Base-by-base conservation (phyloP, 768 basidiomycete species). In the Rhizopogon vinicolor region DNA sequence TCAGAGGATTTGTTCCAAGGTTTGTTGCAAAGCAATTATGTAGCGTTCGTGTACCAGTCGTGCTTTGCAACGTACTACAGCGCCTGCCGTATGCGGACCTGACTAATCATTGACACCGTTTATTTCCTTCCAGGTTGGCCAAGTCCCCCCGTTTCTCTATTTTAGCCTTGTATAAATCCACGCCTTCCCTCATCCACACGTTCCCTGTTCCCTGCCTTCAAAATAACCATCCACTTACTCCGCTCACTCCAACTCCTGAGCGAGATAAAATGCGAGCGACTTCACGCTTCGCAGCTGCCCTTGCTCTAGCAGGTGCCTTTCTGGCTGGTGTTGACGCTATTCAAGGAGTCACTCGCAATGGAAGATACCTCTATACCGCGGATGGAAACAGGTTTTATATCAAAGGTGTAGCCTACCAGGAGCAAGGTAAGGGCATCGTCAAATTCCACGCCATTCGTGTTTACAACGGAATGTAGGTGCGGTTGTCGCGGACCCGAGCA, bases 371-470 rank as follows among this genome's bases (percentile, higher is more conserved):
- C 42, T 96, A 93, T 71, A 80, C 80, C 41, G 79, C 79, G 3
- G 80, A 83, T 49, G 91, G 91, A 3, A 84, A 66, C 40, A 74
- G 94, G 52, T 96, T 95, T 73, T 94, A 85, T 72, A 88, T 97
- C 73, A 92, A 91, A 70, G 91, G 91, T 52, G 72, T 93, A 53
- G 89, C 89, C 10, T 93, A 93, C 70, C 91, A 93, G 68, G 77
- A 81, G 57, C 89, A 93, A 72, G 92, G 93, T 84, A 54, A 50
- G 69, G 57, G 3, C 31, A 18, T 8, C 8, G 18, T 48, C 13
- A 19, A 46, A 33, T 48, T 7, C 14, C 31, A 35, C 2, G 13
- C n/a, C 43, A 41, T 40, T 25, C 9, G n/a, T 31, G 19, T 31
- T 41, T 4, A 40, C 7, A 43, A 29, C 19, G 3, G 13, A 16